Percentiles rank a stretch among this genome's conserved stretches.
These are phyloP conservation scores for Malassezia globosa DNA, from an alignment of 1,284 basidiomycete species.

Conservation along the genomic window DNA sequence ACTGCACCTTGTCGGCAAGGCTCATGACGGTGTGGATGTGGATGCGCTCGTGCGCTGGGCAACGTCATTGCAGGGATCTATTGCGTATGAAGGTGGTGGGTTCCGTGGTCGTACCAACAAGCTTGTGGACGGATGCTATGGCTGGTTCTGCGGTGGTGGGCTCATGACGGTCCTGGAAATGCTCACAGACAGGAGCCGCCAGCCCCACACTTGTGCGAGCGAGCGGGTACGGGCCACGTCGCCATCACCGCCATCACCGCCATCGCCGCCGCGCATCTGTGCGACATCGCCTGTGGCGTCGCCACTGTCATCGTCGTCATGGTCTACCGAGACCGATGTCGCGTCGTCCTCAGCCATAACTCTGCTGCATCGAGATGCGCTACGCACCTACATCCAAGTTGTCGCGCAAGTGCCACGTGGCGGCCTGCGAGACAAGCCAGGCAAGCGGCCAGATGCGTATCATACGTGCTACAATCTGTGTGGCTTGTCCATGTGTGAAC, in stretches of 20 bases:
- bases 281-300: background rate
- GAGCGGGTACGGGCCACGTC: no score
- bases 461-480: conserved; percentile 47
- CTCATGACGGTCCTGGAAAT: conserved; percentile 68
- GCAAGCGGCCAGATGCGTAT: conserved; percentile 57
- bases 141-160: conserved; percentile 88
- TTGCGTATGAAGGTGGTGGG: conserved; percentile 71
- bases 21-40: conserved; percentile 54
- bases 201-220: conserved; percentile 49
- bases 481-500: conserved; percentile 36
- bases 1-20: conserved; percentile 53
- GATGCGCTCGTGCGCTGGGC: conserved; percentile 67
- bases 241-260: background rate
- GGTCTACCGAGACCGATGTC: conserved; percentile 5
- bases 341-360: background rate
- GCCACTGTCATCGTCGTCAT: background rate
- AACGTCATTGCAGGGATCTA: conserved; percentile 68
- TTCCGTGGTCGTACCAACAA: conserved; percentile 93
- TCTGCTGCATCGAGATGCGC: conserved; percentile 51
- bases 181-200: conserved; percentile 52
- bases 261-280: background rate
- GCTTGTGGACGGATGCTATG: conserved; percentile 95
- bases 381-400: conserved; percentile 77
- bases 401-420: conserved; percentile 63
- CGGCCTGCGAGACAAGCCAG: conserved; percentile 86